Percentiles rank a stretch among this genome's conserved stretches.
These are phyloP conservation scores for Fusarium ramigenum DNA, from an alignment of 2,329 filamentous ascomycete genomes.

Conservation along the genomic window DNA sequence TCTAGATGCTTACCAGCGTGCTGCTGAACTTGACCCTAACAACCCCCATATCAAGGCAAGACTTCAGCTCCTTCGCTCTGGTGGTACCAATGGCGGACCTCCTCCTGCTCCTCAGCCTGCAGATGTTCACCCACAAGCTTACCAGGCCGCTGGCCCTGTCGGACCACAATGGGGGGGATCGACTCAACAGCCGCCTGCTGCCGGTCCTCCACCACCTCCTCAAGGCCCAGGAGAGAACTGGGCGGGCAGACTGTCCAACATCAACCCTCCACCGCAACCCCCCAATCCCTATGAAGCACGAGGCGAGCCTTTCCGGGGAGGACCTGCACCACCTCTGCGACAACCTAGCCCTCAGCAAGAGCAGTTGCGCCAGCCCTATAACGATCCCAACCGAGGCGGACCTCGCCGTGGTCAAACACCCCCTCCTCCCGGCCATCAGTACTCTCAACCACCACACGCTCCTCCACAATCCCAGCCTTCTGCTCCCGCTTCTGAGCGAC, in stretches of 20 bases:
- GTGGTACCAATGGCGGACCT: slow-evolving; percentile 76
- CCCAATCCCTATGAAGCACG: slow-evolving; percentile 84
- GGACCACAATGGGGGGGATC: slow-evolving; percentile 91
- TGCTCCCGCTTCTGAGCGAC: slow-evolving; percentile 59
- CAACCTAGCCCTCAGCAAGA: slow-evolving; percentile 83
- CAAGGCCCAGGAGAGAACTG: slow-evolving; percentile 64
- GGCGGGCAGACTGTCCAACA: slow-evolving; percentile 77
- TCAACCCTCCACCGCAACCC: slow-evolving; percentile 79
- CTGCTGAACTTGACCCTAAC: slow-evolving; percentile 89
- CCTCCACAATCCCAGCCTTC: slow-evolving; percentile 57
- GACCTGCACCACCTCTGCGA: slow-evolving; percentile 72
- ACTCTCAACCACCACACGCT: slow-evolving; percentile 60
- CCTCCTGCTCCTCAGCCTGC: slow-evolving; percentile 88
- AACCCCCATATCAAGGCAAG: slow-evolving; percentile 98
- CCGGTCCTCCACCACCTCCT: slow-evolving; percentile 71
- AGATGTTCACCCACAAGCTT: slow-evolving; percentile 94
- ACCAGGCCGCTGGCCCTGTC: slow-evolving; percentile 83
- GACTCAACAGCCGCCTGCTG: slow-evolving; percentile 61
- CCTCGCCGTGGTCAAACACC: slow-evolving; percentile 59
- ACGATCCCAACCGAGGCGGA: slow-evolving; percentile 49
- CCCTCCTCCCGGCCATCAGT: slow-evolving; percentile 57
- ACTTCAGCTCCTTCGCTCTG: slow-evolving; percentile 86
- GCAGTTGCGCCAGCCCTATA: slow-evolving; percentile 68
- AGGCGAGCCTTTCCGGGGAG: slow-evolving; percentile 72
- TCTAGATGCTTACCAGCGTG: slow-evolving; percentile 92